A percentile compares a stretch with the other conserved stretches of the same genome.
These are phyloP conservation scores for Xerophyta viscosa DNA, from an alignment of 106 monocot genomes.

Conservation along the genomic window DNA sequence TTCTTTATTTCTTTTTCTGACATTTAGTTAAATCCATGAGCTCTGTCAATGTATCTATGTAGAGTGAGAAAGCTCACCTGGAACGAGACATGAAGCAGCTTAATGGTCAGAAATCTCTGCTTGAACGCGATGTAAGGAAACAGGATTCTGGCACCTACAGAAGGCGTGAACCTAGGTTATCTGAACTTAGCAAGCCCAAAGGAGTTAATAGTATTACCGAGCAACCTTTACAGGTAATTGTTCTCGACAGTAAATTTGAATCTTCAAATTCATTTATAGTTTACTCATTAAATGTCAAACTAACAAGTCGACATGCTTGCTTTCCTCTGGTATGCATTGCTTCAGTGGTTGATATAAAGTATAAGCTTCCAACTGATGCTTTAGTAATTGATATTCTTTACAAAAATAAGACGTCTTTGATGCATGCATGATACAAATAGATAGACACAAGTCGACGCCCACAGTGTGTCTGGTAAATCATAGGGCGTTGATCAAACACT, in stretches of 20 bases:
- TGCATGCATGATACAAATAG: no score
- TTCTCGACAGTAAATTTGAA: not conserved
- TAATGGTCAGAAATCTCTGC: constrained; percentile 48
- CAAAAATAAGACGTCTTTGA: no score
- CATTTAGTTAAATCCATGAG: constrained; percentile 1
- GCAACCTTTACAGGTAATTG: constrained; percentile 38
- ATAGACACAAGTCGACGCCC: no score
- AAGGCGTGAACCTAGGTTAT: constrained; percentile 41
- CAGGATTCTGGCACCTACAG: constrained; percentile 45
- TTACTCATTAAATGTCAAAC: no score
- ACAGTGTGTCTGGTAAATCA: no score
- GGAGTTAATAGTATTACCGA: constrained; percentile 18
- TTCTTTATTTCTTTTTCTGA: constrained; percentile 3
- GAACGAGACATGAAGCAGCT: constrained; percentile 66
- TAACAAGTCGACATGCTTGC: no score
- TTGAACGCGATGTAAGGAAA: constrained; percentile 71
- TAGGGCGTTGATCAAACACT: no score
- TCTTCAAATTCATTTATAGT: no score
- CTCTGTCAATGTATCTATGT: constrained; percentile 12
- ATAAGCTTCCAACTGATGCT: no score
- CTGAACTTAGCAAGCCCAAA: constrained; percentile 40
- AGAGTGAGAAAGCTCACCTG: constrained; percentile 81
- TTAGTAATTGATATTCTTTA: no score
- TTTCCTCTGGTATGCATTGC: no score
- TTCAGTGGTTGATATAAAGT: no score